Evolutionary conservation across 768 basidiomycete species (phyloP).

Genomic region (Mycena venus): DNA sequence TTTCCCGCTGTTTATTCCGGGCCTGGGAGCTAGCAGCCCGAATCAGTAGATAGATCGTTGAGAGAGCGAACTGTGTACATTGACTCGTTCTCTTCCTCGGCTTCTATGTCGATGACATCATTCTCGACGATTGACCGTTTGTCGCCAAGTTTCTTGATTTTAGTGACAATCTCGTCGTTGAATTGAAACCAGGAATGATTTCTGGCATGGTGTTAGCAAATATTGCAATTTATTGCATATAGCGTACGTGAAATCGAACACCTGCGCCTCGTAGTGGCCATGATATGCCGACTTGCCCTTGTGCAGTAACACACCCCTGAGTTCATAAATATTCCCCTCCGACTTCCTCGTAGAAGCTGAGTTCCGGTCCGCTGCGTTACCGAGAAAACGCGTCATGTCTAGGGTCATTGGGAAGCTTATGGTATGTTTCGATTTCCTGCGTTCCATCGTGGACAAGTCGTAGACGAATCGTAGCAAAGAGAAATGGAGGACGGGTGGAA

Average conservation of each 20-base stretch:
- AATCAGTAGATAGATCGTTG: background rate
- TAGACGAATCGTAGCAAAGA: constrained; percentile 95
- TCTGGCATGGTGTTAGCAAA: constrained; percentile 50
- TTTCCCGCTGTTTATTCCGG: constrained; percentile 50
- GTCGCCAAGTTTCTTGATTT: constrained; percentile 67
- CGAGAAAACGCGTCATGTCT: constrained; percentile 80
- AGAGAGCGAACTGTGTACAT: constrained; percentile 23
- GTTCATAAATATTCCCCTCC: constrained; percentile 72
- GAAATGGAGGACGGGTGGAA: constrained; percentile 93
- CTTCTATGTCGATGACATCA: constrained; percentile 35
- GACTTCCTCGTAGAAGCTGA: constrained; percentile 10
- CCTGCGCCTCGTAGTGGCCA: constrained; percentile 91
- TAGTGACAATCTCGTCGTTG: constrained; percentile 89
- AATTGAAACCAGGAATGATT: constrained; percentile 88
- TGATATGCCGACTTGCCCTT: constrained; percentile 94
- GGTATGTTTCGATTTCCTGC: constrained; percentile 88
- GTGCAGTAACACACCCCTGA: constrained; percentile 89
- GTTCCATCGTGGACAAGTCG: constrained; percentile 80
- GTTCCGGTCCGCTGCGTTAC: constrained; percentile 41
- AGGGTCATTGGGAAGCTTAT: constrained; percentile 83
- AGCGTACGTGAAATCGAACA: constrained; percentile 77
- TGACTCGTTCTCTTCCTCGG: constrained; percentile 41
- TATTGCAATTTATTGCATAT: constrained; percentile 9
- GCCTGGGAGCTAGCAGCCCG: constrained; percentile 12
- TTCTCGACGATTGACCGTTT: constrained; percentile 47